Conservation (phyloP, 495 filamentous ascomycete species). For the Staphylotrichum longicolle region DNA sequence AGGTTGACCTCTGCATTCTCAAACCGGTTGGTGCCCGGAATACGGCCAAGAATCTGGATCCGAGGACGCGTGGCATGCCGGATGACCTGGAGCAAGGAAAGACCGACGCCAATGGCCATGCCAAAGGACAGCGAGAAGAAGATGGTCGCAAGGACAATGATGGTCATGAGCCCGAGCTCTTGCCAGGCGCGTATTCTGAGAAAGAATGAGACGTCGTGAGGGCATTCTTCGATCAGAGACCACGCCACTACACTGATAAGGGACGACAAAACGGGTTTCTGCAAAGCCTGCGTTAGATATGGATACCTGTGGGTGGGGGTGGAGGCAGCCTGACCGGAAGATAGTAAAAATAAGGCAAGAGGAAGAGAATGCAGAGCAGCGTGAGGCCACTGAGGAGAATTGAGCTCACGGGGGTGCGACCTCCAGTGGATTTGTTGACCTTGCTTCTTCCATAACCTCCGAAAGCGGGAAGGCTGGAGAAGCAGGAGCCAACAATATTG, state of each 20-base stretch:
- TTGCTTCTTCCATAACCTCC: conserved; percentile 96
- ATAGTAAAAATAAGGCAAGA: conserved; percentile 91
- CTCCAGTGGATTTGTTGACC: conserved; percentile 87
- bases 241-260: conserved; percentile 96
- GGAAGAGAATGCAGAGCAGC: conserved; percentile 70
- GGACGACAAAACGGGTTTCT: conserved; percentile 91
- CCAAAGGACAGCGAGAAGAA: conserved; percentile 85
- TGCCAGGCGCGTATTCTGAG: conserved; percentile 75
- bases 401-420: conserved; percentile 87
- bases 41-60: conserved; percentile 93
- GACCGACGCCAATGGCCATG: conserved; percentile 83
- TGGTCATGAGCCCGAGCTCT: conserved; percentile 80
- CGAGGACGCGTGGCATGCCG: conserved; percentile 84
- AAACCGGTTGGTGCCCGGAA: conserved; percentile 77
- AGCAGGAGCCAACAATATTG: conserved; percentile 86
- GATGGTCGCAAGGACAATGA: conserved; percentile 88
- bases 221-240: conserved; percentile 92
- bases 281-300: not conserved
- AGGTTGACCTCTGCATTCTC: conserved; percentile 84
- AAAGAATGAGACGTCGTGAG: conserved; percentile 90
- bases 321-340: conserved; percentile 65
- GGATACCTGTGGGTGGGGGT: too few relatives aligned
- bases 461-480: conserved; percentile 88
- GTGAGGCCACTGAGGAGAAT: conserved; percentile 81
- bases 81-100: conserved; percentile 86